Conservation (phyloP, 495 filamentous ascomycete species). For the Aspergillus funiculosus region DNA sequence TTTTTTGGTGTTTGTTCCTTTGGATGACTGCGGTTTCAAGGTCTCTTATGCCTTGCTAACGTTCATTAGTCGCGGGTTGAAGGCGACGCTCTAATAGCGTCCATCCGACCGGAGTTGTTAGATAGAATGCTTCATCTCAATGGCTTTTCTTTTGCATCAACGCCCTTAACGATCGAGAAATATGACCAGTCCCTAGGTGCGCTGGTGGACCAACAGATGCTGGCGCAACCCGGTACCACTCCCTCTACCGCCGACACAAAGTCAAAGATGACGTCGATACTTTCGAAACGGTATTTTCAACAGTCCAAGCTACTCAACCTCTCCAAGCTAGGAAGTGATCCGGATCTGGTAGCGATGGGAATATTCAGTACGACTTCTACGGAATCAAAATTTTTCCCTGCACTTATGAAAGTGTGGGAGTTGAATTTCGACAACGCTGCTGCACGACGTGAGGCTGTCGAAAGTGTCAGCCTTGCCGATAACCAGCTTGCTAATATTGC, state of each 20-base stretch:
- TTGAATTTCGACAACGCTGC: conserved; percentile 58
- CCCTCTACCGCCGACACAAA: conserved; percentile 42
- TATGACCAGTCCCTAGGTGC: conserved; percentile 25
- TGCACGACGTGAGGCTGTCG: conserved; percentile 64
- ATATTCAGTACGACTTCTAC: conserved; percentile 65
- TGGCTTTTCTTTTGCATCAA: conserved; percentile 59
- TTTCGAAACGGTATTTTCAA: conserved; percentile 66
- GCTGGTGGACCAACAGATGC: conserved; percentile 23
- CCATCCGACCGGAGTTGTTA: conserved; percentile 56
- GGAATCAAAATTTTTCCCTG: conserved; percentile 85
- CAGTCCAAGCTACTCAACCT: conserved; percentile 71
- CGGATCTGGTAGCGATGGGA: conserved; percentile 60
- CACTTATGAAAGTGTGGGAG: conserved; percentile 75
- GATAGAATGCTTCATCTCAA: conserved; percentile 57
- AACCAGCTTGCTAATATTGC: conserved; percentile 67
- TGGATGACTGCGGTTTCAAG: conserved; percentile 46
- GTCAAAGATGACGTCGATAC: conserved; percentile 48
- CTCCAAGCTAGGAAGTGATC: conserved; percentile 64
- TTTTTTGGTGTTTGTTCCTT: conserved; percentile 30
- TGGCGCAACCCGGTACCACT: conserved; percentile 22
- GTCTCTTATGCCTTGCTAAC: conserved; percentile 65
- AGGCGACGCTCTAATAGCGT: conserved; percentile 64
- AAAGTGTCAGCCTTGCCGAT: conserved; percentile 68
- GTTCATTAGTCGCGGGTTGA: conserved; percentile 62
- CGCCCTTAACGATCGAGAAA: conserved; percentile 49